phyloP scores from a whole-genome alignment of 208 protist species.

The Leishmania gerbilli region DNA sequence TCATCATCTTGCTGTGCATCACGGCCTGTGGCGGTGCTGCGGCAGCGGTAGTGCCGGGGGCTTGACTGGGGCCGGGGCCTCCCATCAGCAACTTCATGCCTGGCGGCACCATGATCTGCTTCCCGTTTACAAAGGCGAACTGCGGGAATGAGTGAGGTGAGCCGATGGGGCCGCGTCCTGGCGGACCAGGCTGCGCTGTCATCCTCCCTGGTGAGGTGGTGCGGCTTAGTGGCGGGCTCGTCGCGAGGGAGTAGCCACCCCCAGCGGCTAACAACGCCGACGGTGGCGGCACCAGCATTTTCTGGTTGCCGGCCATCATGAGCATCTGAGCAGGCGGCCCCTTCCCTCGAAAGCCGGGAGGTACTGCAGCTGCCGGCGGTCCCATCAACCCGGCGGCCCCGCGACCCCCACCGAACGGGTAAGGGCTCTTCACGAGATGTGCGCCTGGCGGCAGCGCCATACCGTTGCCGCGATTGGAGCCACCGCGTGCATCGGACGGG shows the following conservation, averaged over 20 bases:
- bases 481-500: neutral
- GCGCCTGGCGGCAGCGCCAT: slow-evolving; percentile 7
- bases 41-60: neutral
- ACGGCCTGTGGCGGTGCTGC: neutral
- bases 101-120: slow-evolving; percentile 37
- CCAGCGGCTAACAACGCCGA: neutral
- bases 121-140: slow-evolving; percentile 29
- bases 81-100: slow-evolving; percentile 16
- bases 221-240: neutral
- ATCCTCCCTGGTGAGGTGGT: neutral
- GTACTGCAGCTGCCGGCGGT: neutral
- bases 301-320: slow-evolving; percentile 11
- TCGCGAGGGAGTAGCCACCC: neutral
- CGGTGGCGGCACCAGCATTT: slow-evolving; percentile 8
- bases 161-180: neutral
- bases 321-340: slow-evolving; percentile 10
- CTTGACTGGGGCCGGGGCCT: neutral
- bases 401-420: neutral
- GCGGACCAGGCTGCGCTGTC: neutral
- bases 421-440: slow-evolving; percentile 6
- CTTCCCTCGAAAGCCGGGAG: slow-evolving; percentile 17
- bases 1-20: slow-evolving; percentile 4
- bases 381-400: neutral
- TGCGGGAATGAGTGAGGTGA: neutral
- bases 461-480: neutral